Evolutionary conservation across 116 monocot genomes (phyloP), one percentile per base, ranked within the genome.

Genomic region (Posidonia oceanica): DNA sequence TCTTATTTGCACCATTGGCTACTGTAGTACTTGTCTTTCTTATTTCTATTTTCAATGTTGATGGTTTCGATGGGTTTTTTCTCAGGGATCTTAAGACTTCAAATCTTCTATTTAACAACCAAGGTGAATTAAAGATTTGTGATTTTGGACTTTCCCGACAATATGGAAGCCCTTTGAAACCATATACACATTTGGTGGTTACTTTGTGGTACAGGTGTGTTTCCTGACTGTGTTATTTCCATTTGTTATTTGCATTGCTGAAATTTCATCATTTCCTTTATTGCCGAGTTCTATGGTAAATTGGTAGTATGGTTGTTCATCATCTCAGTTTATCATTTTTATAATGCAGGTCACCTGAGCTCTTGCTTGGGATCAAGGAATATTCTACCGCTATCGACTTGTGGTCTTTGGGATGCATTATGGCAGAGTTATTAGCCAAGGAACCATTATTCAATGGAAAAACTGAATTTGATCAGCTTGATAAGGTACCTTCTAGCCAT

Each of bases 381-480:
- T 94, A 94, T 72, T 87, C 94, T 41, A 94, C 94, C 81, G 89
- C 87, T 36, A 81, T 94, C 69, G 94, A 94, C 60, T 85, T 89
- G 89, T 94, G 94, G 94, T 94, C 94, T 8, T 67, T 94, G 42
- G 94, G 94, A 12, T 94, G 94, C 56, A 89, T 94, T 81, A 94
- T 94, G 94, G 94, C 89, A 60, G 93, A 94, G 71, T 71, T 94
- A 52, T 75, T 94, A 59, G 82, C 93, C 15, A 94, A 94, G 67
- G 89, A 89, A 42, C 89, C 89, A 52, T 58, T 94, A 16, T 94
- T 94, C 55, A 81, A 77, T 78, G 93, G 93, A 20, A 89, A 86
- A 70, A 84, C 76, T 14, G 93, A 94, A 72, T 67, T 89, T 63
- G 89, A 85, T 77, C 93, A 94, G 68, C 93, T 94, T 68, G 81